phyloP scores from a whole-genome alignment of 441 rosid species.

The Pelargonium cotyledonis region DNA sequence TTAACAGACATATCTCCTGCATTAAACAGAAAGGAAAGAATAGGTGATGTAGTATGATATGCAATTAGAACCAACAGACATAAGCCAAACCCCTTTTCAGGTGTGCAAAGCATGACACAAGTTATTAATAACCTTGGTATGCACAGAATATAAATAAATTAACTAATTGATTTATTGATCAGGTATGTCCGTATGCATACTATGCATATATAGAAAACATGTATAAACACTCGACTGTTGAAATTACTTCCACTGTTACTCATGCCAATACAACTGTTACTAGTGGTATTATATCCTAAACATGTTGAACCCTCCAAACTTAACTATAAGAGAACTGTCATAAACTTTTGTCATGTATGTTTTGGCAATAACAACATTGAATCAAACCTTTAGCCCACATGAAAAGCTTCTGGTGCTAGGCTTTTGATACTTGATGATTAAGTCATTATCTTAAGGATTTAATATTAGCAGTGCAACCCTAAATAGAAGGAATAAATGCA shows the following conservation, averaged over 20 bases:
- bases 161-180: not conserved
- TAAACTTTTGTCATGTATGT: not conserved
- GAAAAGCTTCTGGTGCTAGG: not conserved
- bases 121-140: not conserved
- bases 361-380: not conserved
- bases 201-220: not conserved
- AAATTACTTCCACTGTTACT: not conserved
- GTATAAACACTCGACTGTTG: not conserved
- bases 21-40: not conserved
- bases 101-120: not conserved
- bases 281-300: not conserved
- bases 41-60: not conserved
- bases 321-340: not conserved
- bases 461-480: not conserved
- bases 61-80: not conserved
- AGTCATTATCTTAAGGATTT: not conserved
- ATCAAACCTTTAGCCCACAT: not conserved
- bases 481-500: not conserved
- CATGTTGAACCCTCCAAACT: not conserved
- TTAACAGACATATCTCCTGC: constrained; percentile 36
- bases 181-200: not conserved
- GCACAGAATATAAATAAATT: not conserved
- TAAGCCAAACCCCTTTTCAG: not conserved
- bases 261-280: not conserved
- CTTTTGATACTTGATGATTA: not conserved